Conservation (phyloP, 2,329 filamentous ascomycete species). For the Penicillium hordei region DNA sequence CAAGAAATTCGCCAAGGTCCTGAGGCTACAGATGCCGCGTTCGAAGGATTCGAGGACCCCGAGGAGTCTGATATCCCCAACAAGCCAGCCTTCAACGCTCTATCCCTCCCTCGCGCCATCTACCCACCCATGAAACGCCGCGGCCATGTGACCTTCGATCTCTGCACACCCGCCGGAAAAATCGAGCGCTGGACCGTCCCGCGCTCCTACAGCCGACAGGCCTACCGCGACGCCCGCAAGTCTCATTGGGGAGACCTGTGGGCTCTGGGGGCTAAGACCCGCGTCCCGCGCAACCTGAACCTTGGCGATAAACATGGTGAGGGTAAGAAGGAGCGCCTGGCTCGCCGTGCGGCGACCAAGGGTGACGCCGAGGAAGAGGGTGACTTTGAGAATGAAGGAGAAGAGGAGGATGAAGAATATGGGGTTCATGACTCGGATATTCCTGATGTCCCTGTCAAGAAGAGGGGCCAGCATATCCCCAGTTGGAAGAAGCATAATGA, state of each 20-base stretch:
- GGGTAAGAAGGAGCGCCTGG: constrained; percentile 41
- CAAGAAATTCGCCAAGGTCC: constrained; percentile 51
- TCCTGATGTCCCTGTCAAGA: constrained; percentile 25
- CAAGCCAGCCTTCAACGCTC: constrained; percentile 47
- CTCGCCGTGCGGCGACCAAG: constrained; percentile 37
- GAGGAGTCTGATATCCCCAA: constrained; percentile 15
- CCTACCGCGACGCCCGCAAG: constrained; percentile 91
- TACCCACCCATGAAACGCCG: constrained; percentile 80
- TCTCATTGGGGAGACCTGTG: constrained; percentile 89
- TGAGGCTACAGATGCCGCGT: constrained; percentile 64
- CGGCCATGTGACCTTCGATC: constrained; percentile 83
- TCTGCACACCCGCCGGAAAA: constrained; percentile 81
- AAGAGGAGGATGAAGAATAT: constrained; percentile 28
- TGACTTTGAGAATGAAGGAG: constrained; percentile 27
- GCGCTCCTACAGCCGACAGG: constrained; percentile 73
- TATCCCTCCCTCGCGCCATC: constrained; percentile 75
- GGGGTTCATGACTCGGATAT: constrained; percentile 22
- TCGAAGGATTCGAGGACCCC: constrained; percentile 66
- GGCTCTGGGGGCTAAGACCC: constrained; percentile 90
- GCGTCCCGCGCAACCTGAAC: constrained; percentile 61
- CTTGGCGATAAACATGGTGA: constrained; percentile 53
- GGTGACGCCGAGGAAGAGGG: constrained; percentile 21
- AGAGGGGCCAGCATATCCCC: constrained; percentile 39
- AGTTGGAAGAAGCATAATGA: constrained; percentile 46
- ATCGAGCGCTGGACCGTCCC: constrained; percentile 95